Evolutionary conservation across 345 rosid genomes (phyloP), one percentile per base, ranked within the genome.

Genomic region (Euphorbia pulcherrima): DNA sequence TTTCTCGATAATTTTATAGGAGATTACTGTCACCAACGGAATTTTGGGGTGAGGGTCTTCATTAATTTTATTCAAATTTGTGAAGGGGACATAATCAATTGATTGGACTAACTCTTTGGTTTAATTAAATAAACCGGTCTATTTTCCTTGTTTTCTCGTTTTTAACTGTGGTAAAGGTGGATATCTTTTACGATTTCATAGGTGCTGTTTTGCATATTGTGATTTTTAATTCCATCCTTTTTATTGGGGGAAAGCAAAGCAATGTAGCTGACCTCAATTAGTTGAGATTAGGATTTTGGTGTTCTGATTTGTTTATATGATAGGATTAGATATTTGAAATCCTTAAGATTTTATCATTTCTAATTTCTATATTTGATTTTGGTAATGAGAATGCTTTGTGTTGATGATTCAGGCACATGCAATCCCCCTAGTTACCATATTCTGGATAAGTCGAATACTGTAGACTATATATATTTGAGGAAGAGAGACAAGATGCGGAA

Each of bases 401-500:
- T 14, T 29, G 17, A 24, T 35, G 20, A 2, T 74, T 56, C 80
- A 93, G 98, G 83, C 82, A 62, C 80, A 81, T 83, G 86, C 85
- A 33, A 85, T 76, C 50, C 86, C 40, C 80, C 86, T 68, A 80
- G 81, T 56, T 70, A 78, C 78, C 87, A 83, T 78, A 77, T 80
- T 18, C 68, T 87, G 78, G 96, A 82, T 69, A 84, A 81, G 56
- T 69, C 75, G 17, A 71, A 78, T 66, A 56, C 85, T 62, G 74
- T 62, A 67, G 85, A 84, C 73, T 79, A 88, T 73, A 76, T 72
- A 52, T 59, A 69, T 76, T 67, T 82, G 77, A 88, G 85, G 80
- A 88, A 90, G 81, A 90, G 74, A 80, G 75, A 75, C 78, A 90
- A 75, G 86, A 92, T 95, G 99, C 92, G 98, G 37, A 75, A 85